Conservation (phyloP, 116 monocot species). For the Zostera marina region DNA sequence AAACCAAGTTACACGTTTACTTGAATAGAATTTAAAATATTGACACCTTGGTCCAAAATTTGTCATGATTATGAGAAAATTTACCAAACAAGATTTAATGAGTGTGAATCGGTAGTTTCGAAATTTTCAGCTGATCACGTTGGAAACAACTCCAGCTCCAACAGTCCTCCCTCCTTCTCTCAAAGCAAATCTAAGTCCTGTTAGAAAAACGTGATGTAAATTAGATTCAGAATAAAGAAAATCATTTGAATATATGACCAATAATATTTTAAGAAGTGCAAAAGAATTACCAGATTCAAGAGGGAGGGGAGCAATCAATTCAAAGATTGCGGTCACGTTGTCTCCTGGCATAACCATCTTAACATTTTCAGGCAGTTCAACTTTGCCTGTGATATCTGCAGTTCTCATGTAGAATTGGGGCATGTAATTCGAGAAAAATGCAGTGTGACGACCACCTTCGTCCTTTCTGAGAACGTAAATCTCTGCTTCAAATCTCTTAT, state of each 20-base stretch:
- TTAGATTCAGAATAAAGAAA: too few species aligned
- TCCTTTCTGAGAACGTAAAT: slow-evolving; percentile 96
- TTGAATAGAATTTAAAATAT: not conserved
- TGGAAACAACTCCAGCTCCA: slow-evolving; percentile 87
- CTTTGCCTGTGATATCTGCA: slow-evolving; percentile 90
- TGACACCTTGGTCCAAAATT: not conserved
- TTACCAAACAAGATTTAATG: not conserved
- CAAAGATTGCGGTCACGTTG: slow-evolving; percentile 88
- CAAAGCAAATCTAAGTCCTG: slow-evolving; percentile 97
- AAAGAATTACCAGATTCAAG: slow-evolving; percentile 70
- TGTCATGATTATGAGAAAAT: not conserved
- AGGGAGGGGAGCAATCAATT: slow-evolving; percentile 78
- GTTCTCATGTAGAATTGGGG: slow-evolving; percentile 96
- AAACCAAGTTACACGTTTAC: not conserved
- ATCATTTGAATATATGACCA: too few species aligned
- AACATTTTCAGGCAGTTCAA: slow-evolving; percentile 77
- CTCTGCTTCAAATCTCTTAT: slow-evolving; percentile 89
- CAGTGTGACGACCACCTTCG: slow-evolving; percentile 95
- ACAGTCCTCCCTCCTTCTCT: slow-evolving; percentile 89
- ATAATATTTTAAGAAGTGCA: not conserved
- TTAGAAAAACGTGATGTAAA: not conserved
- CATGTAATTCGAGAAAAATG: slow-evolving; percentile 90
- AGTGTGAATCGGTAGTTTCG: not conserved
- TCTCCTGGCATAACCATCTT: slow-evolving; percentile 99
- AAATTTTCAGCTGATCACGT: slow-evolving; percentile 52